phyloP scores from a whole-genome alignment of 768 basidiomycete species.

The Tulasnella sp. region DNA sequence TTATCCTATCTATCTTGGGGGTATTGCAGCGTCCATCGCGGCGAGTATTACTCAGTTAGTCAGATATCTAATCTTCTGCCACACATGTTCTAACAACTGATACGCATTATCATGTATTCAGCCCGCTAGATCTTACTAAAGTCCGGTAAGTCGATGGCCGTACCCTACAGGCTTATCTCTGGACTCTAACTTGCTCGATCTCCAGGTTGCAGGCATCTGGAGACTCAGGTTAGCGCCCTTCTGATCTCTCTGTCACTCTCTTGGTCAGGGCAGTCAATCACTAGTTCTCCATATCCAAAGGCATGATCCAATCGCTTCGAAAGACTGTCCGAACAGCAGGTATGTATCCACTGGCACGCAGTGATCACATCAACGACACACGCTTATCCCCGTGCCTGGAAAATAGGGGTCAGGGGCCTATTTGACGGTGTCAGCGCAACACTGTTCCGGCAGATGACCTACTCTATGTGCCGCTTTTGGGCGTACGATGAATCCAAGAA shows the following conservation, averaged over 20 bases:
- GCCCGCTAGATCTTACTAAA: constrained; percentile 82
- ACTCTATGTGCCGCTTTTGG: constrained; percentile 88
- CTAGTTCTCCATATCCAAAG: too few relatives aligned
- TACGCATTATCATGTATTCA: constrained; percentile 23
- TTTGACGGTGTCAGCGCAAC: constrained; percentile 84
- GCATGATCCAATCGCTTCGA: constrained; percentile 71
- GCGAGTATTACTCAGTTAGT: constrained; percentile 75
- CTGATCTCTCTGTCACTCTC: too few relatives aligned
- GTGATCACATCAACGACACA: neutral
- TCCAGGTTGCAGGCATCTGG: constrained; percentile 66
- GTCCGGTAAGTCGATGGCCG: constrained; percentile 36
- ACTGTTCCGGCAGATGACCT: constrained; percentile 86
- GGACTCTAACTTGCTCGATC: neutral
- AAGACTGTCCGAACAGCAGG: constrained; percentile 79
- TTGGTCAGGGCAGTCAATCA: too few relatives aligned
- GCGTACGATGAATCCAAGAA: constrained; percentile 89
- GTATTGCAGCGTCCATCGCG: constrained; percentile 75
- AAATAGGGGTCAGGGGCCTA: constrained; percentile 36
- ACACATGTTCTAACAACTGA: neutral
- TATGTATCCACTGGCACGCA: too few relatives aligned
- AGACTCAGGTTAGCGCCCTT: constrained; percentile 40
- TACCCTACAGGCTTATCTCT: neutral
- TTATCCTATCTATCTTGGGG: constrained; percentile 81
- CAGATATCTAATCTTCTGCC: neutral
- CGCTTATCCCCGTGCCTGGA: constrained; percentile 27